Percentiles rank a stretch among this genome's conserved stretches.
Evolutionary conservation across 352 stramenopile genomes (phyloP).

Genomic region (Albugo candida): DNA sequence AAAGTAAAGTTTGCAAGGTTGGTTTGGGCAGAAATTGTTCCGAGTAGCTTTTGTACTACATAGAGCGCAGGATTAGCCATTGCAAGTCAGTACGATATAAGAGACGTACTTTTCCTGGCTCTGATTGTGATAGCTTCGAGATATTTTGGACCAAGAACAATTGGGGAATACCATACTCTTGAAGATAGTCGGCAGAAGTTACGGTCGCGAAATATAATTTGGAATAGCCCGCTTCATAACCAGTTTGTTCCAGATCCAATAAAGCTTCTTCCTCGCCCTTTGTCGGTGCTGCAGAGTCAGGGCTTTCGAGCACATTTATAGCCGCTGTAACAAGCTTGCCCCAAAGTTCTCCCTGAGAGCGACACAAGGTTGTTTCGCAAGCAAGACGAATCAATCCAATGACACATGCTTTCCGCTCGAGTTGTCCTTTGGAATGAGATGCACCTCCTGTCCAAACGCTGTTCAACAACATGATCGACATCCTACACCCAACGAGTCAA

Average conservation of each 20-base stretch:
- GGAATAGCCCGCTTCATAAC: slow-evolving; percentile 88
- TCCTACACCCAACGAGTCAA: slow-evolving; percentile 26
- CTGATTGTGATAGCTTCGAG: slow-evolving; percentile 37
- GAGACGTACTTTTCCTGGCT: slow-evolving; percentile 39
- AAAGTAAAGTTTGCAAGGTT: too few relatives aligned
- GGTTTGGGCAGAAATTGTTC: too few relatives aligned
- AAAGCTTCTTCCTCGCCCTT: slow-evolving; percentile 72
- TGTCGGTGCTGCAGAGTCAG: slow-evolving; percentile 23
- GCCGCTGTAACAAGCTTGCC: slow-evolving; percentile 22
- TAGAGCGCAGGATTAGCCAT: too few relatives aligned
- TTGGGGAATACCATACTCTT: slow-evolving; percentile 38
- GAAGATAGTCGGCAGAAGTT: slow-evolving; percentile 68
- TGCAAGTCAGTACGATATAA: too few relatives aligned
- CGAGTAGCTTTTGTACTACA: too few relatives aligned
- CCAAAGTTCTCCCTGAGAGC: slow-evolving; percentile 29
- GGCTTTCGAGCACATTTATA: slow-evolving; percentile 40
- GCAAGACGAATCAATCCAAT: slow-evolving; percentile 50
- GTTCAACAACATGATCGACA: slow-evolving; percentile 83
- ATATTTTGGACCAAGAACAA: slow-evolving; percentile 48
- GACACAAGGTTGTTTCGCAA: slow-evolving; percentile 47
- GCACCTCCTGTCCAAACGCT: slow-evolving; percentile 78
- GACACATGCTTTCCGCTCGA: slow-evolving; percentile 47
- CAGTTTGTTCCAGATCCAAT: slow-evolving; percentile 55
- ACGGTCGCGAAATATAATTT: slow-evolving; percentile 82
- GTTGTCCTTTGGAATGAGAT: slow-evolving; percentile 32